phyloP scores from a whole-genome alignment of 805 yeast species.

The Brettanomyces sp. region DNA sequence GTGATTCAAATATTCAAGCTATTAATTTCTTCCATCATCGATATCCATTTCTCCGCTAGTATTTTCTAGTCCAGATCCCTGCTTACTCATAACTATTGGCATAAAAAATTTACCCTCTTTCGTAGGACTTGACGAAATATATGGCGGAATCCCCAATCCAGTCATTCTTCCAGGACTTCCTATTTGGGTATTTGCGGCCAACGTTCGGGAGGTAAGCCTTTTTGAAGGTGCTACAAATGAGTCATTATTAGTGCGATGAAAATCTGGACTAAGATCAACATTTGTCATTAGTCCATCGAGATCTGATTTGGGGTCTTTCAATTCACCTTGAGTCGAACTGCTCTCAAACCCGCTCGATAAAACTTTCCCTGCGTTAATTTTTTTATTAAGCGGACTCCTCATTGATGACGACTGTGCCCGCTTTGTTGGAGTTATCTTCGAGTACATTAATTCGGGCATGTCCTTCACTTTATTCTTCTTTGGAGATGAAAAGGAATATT shows the following conservation, averaged over 20 bases:
- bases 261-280: neutral
- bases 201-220: slow-evolving; percentile 7
- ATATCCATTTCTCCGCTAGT: slow-evolving; percentile 1
- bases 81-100: slow-evolving; percentile 1
- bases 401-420: neutral
- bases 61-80: neutral
- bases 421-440: neutral
- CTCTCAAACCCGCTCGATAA: neutral
- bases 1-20: neutral
- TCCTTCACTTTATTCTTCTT: neutral
- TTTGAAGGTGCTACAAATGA: neutral
- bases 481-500: neutral
- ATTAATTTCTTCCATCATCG: neutral
- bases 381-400: neutral
- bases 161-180: slow-evolving; percentile 12
- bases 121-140: neutral
- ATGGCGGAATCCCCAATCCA: slow-evolving; percentile 7
- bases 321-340: neutral
- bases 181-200: slow-evolving; percentile 12
- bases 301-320: neutral
- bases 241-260: neutral
- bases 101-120: neutral
- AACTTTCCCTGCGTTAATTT: neutral
- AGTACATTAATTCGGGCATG: neutral
- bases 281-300: neutral